Conservation (phyloP, 768 basidiomycete species). For the Boletus huronensis region DNA sequence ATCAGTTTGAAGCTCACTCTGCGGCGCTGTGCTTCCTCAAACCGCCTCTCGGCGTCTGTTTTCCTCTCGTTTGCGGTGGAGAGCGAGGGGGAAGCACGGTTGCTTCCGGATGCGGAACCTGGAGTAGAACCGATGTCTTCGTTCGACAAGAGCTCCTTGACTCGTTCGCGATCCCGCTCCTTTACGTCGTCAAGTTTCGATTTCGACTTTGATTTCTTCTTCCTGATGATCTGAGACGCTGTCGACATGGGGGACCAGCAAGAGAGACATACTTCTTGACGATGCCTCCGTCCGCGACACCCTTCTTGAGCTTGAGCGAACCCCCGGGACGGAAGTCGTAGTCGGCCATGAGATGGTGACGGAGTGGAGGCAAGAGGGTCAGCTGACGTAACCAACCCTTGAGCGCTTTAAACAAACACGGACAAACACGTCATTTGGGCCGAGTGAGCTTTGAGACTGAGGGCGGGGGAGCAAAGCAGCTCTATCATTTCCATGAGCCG, state of each 20-base stretch:
- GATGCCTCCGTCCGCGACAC: slow-evolving; percentile 70
- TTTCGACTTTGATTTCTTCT: slow-evolving; percentile 80
- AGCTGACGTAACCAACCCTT: slow-evolving; percentile 32
- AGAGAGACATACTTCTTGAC: slow-evolving; percentile 68
- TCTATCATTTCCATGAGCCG: slow-evolving; percentile 10
- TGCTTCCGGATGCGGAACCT: slow-evolving; percentile 52
- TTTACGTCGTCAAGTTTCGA: slow-evolving; percentile 47
- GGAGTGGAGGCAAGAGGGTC: slow-evolving; percentile 7
- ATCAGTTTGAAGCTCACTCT: slow-evolving; percentile 50
- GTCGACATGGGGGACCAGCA: neutral
- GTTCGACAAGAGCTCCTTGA: slow-evolving; percentile 51
- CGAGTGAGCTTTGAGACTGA: neutral
- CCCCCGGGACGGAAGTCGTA: slow-evolving; percentile 85
- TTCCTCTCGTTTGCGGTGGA: slow-evolving; percentile 51
- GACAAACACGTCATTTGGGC: slow-evolving; percentile 19
- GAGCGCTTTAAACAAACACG: slow-evolving; percentile 18
- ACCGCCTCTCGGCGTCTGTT: slow-evolving; percentile 84
- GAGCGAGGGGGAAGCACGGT: slow-evolving; percentile 59
- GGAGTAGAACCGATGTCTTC: slow-evolving; percentile 42
- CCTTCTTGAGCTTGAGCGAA: slow-evolving; percentile 88
- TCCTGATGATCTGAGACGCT: slow-evolving; percentile 43
- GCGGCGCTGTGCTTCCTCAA: slow-evolving; percentile 81
- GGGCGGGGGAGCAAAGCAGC: neutral
- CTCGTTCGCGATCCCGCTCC: slow-evolving; percentile 39
- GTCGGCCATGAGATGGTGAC: slow-evolving; percentile 58